Percentiles rank a stretch among this genome's conserved stretches.
These are phyloP conservation scores for Boletellus ananas DNA, from an alignment of 768 basidiomycete genomes.

Conservation along the genomic window DNA sequence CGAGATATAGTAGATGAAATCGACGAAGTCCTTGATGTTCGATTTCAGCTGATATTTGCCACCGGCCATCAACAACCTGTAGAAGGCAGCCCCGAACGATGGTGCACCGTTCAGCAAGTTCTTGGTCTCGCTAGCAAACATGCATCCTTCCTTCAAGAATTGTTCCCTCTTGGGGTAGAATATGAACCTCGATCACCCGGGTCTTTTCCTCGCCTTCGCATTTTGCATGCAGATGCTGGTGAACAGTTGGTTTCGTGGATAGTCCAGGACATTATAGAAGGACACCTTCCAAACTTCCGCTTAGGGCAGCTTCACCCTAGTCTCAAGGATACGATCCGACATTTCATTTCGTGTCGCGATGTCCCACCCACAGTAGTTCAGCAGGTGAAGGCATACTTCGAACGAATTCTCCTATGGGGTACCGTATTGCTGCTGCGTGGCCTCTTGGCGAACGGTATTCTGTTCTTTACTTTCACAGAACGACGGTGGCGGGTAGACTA, in stretches of 20 bases:
- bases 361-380: background rate
- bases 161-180: constrained; percentile 12
- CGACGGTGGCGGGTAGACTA: constrained; percentile 28
- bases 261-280: constrained; percentile 14
- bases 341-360: constrained; percentile 22
- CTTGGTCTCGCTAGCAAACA: constrained; percentile 16
- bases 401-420: constrained; percentile 10
- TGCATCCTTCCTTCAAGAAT: background rate
- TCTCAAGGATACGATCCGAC: constrained; percentile 10
- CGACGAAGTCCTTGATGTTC: constrained; percentile 32
- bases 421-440: constrained; percentile 33
- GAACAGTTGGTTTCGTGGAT: constrained; percentile 11
- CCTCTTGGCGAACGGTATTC: constrained; percentile 23
- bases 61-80: constrained; percentile 34
- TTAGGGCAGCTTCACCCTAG: too few species aligned
- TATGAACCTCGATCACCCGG: constrained; percentile 9
- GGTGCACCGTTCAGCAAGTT: constrained; percentile 6
- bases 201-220: constrained; percentile 25
- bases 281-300: constrained; percentile 12
- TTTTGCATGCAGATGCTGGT: constrained; percentile 14
- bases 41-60: constrained; percentile 48
- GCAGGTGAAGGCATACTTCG: constrained; percentile 7
- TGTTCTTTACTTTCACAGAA: constrained; percentile 15
- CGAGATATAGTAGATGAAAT: constrained; percentile 21
- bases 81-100: constrained; percentile 29